Conservation (phyloP, 805 yeast genomes). For the Starmerella potacharoeniae region DNA sequence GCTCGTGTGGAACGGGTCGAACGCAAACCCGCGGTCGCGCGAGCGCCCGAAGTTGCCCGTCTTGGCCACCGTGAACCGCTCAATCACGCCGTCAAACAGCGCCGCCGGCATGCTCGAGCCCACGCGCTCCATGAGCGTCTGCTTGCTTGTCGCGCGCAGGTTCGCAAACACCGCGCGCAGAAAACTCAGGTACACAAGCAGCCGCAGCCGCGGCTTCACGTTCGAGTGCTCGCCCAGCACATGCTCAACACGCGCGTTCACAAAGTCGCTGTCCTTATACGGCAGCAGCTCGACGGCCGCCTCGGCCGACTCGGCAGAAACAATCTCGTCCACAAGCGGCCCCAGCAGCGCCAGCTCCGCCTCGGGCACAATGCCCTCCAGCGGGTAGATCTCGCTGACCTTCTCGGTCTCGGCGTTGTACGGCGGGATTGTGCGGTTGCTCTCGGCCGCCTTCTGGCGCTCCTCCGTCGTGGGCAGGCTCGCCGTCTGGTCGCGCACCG, state of each 20-base stretch:
- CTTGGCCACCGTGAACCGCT: constrained; percentile 56
- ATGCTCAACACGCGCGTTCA: constrained; percentile 35
- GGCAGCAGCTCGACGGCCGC: constrained; percentile 52
- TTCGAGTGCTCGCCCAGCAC: constrained; percentile 39
- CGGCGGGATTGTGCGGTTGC: constrained; percentile 74
- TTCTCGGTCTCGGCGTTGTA: constrained; percentile 68
- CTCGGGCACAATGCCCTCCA: constrained; percentile 56
- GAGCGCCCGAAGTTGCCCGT: constrained; percentile 56
- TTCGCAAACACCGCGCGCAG: constrained; percentile 69
- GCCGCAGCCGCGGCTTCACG: constrained; percentile 27
- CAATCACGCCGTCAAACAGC: constrained; percentile 59
- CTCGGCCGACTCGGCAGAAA: constrained; percentile 39
- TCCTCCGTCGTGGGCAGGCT: constrained; percentile 62
- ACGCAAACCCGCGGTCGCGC: constrained; percentile 61
- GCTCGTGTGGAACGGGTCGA: constrained; percentile 85
- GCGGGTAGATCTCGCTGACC: constrained; percentile 73
- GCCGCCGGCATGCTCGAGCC: constrained; percentile 57
- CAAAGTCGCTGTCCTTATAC: constrained; percentile 43
- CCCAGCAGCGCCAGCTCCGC: constrained; percentile 54
- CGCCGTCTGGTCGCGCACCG: constrained; percentile 57
- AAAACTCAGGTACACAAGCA: constrained; percentile 69
- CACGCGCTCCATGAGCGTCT: constrained; percentile 46
- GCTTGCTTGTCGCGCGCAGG: constrained; percentile 52
- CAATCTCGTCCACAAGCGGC: constrained; percentile 40
- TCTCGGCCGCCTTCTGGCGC: constrained; percentile 44